phyloP scores from a whole-genome alignment of 129 eudicot species.

The Solidago caesia region DNA sequence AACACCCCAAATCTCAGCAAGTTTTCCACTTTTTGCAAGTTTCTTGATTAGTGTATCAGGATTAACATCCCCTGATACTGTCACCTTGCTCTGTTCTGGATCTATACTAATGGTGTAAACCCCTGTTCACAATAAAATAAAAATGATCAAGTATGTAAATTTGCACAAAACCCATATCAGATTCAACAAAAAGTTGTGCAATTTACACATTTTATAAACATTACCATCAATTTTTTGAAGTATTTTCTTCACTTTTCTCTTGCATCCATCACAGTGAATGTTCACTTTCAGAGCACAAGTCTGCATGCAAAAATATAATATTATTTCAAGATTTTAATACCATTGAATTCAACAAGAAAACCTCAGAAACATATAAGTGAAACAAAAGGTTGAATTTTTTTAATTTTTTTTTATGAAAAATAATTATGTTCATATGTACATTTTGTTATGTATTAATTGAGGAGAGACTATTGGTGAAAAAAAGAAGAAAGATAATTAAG shows the following conservation, averaged over 20 bases:
- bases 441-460: slow-evolving; percentile 26
- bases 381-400: background rate
- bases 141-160: background rate
- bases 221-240: slow-evolving; percentile 94
- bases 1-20: slow-evolving; percentile 74
- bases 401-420: background rate
- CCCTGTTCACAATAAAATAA: slow-evolving; percentile 34
- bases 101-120: slow-evolving; percentile 66
- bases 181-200: slow-evolving; percentile 20
- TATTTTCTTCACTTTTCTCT: slow-evolving; percentile 90
- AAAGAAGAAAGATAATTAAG: background rate
- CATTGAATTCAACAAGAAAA: slow-evolving; percentile 19
- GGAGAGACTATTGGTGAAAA: slow-evolving; percentile 4
- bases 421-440: background rate
- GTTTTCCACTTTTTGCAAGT: slow-evolving; percentile 69
- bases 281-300: slow-evolving; percentile 87
- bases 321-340: slow-evolving; percentile 16
- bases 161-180: slow-evolving; percentile 11
- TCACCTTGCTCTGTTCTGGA: slow-evolving; percentile 80
- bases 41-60: slow-evolving; percentile 69
- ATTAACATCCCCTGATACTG: slow-evolving; percentile 71
- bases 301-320: slow-evolving; percentile 56
- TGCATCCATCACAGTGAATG: slow-evolving; percentile 99
- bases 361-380: background rate
- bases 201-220: slow-evolving; percentile 12